These are phyloP conservation scores for Exophiala dermatitidis DNA, from an alignment of 2,329 filamentous ascomycete genomes.

Conservation along the genomic window DNA sequence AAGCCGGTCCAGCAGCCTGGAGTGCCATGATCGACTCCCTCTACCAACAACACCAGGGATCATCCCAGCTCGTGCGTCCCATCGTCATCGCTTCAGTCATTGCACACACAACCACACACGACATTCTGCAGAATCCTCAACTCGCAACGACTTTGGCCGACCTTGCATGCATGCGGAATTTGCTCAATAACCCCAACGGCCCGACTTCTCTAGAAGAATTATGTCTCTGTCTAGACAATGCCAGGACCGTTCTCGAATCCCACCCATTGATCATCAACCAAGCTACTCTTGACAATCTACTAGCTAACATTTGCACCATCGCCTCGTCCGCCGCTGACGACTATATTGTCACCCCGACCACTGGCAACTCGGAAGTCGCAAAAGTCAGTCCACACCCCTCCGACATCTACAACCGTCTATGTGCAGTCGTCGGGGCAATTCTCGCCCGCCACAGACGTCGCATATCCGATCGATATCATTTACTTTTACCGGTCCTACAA, in stretches of 20 bases:
- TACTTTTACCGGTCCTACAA: conserved; percentile 51
- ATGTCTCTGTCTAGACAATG: conserved; percentile 34
- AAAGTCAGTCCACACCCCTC: conserved; percentile 19
- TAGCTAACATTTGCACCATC: conserved; percentile 34
- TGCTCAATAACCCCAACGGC: too few relatives aligned
- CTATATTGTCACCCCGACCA: not conserved
- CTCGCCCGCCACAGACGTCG: conserved; percentile 52
- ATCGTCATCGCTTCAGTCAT: conserved; percentile 7
- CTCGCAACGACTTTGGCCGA: conserved; percentile 24
- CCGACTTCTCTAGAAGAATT: conserved; percentile 3
- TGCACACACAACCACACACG: conserved; percentile 1
- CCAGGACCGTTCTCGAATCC: conserved; percentile 36
- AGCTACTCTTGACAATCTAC: conserved; percentile 40
- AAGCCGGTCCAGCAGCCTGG: conserved; percentile 1
- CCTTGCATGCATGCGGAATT: conserved; percentile 33
- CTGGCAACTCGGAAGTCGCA: conserved; percentile 26
- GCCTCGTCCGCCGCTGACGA: conserved; percentile 29
- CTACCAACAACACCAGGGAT: not conserved
- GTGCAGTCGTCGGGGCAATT: conserved; percentile 46
- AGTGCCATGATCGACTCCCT: conserved; percentile 1
- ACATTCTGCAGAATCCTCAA: conserved; percentile 3
- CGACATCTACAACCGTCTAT: conserved; percentile 48
- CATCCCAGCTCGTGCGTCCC: not conserved
- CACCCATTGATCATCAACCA: conserved; percentile 40
- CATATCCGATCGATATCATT: conserved; percentile 54